Evolutionary conservation across 1,284 basidiomycete genomes (phyloP), one percentile per base, ranked within the genome.

Genomic region (Fistulina hepatica): DNA sequence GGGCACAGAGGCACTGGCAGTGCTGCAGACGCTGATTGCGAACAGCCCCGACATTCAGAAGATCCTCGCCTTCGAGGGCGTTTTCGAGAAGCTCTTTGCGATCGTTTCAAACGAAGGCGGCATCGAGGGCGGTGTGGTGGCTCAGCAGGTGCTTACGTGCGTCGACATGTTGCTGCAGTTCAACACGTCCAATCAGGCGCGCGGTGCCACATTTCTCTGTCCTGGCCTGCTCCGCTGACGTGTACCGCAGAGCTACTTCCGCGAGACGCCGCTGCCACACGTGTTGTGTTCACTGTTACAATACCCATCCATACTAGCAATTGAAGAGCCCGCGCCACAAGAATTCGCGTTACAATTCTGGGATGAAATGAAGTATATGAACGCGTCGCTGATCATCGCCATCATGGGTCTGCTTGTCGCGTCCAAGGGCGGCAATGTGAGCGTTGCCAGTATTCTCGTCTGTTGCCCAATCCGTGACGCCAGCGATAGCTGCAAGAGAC

Each of bases 41-140:
- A 82, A 90, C 48, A 97, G 86, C 51, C 76, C 89, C 22, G 92
- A 97, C 55, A 86, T 98, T 34, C 94, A 97, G 56, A 98, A 97
- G 62, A 81, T 97, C 16, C 76, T 97, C 28, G 92, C 93, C 0
- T 99, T 99, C 53, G 92, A 94, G 50, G 93, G 95, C 21, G 88
- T 86, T 0, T 97, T 99, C 53, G 94, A 99, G 63, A 90, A 85
- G 54, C 71, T 97, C 21, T 91, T 98, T 61, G 81, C 82, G 43
- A 91, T 91, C 34, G 74, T 97, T 44, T 71, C 76, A 6, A 71
- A 76, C 42, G 94, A 97, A 59, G 88, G 91, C 26, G 91, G 95
- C 0, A 71, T 94, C 25, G 93, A 97, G 49, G 90, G 91, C 13
- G 92, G 92, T 6, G 71, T 84, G 43, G 82, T 90, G 25, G 81